Evolutionary conservation across 495 filamentous ascomycete species (phyloP).

Genomic region (Penicillium coffeae): DNA sequence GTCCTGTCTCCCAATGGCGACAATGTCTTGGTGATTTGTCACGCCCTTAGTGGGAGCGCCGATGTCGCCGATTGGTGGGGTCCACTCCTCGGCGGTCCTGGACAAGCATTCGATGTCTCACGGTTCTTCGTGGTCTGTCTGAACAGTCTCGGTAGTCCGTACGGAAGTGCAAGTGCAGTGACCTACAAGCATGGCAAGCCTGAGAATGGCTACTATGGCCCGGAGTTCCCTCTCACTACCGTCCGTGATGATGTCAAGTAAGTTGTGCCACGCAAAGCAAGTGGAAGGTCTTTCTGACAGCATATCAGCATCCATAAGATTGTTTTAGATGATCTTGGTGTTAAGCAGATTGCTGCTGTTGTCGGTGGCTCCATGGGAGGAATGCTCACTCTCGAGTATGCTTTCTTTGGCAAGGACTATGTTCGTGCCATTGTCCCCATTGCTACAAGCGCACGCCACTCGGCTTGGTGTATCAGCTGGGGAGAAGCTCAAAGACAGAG

Average conservation of each 20-base stretch:
- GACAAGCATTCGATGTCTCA: conserved; percentile 86
- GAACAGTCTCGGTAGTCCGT: conserved; percentile 94
- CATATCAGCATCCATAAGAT: conserved; percentile 75
- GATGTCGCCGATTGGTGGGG: conserved; percentile 99
- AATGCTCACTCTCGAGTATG: conserved; percentile 95
- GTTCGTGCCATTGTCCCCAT: conserved; percentile 89
- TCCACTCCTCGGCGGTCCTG: conserved; percentile 81
- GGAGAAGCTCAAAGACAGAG: conserved; percentile 95
- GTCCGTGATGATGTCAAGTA: conserved; percentile 94
- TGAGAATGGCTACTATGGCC: conserved; percentile 75
- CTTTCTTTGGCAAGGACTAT: conserved; percentile 93
- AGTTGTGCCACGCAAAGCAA: conserved; percentile 20
- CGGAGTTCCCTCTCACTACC: conserved; percentile 94
- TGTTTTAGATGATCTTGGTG: conserved; percentile 83
- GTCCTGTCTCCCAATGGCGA: conserved; percentile 67
- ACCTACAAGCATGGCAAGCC: conserved; percentile 79
- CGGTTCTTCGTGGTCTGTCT: conserved; percentile 93
- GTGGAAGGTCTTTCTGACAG: conserved; percentile 23
- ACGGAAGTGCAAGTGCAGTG: conserved; percentile 92
- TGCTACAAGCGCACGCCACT: conserved; percentile 90
- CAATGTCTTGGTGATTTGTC: conserved; percentile 96
- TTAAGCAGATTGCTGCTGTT: conserved; percentile 80
- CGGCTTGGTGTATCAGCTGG: conserved; percentile 99
- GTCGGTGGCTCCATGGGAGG: conserved; percentile 98
- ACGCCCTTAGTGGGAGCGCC: conserved; percentile 91